A percentile compares a stretch with the other conserved stretches of the same genome.
These are phyloP conservation scores for Cryptosporidium sp. DNA, from an alignment of 169 alveolate genomes.

Conservation along the genomic window DNA sequence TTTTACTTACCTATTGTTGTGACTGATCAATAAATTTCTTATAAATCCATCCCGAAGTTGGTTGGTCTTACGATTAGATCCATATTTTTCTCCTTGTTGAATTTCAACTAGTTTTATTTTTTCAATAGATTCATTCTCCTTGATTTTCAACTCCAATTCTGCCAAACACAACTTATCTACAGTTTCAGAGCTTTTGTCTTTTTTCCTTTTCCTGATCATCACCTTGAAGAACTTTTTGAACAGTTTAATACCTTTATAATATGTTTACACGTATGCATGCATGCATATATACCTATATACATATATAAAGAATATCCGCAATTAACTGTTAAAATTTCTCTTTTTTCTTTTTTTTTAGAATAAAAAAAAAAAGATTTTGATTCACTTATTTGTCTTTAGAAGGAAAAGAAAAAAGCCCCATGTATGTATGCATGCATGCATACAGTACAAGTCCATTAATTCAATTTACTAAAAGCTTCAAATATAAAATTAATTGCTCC, in stretches of 20 bases:
- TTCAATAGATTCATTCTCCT: neutral
- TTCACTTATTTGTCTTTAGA: neutral
- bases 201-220: neutral
- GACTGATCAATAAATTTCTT: slow-evolving; percentile 20
- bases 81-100: neutral
- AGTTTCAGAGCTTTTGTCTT: neutral
- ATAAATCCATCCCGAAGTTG: slow-evolving; percentile 32
- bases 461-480: neutral
- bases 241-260: neutral
- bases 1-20: slow-evolving; percentile 54
- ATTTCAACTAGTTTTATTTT: neutral
- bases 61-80: neutral
- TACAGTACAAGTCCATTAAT: neutral
- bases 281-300: neutral
- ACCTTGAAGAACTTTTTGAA: neutral
- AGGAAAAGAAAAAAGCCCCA: neutral
- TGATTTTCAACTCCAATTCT: neutral
- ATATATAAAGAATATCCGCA: neutral
- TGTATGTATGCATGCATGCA: neutral
- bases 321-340: neutral
- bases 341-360: neutral
- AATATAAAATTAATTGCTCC: neutral
- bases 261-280: neutral
- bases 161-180: neutral
- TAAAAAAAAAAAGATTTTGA: neutral